Base-by-base conservation (phyloP, 805 yeast species). In the Barnettozyma californica region DNA sequence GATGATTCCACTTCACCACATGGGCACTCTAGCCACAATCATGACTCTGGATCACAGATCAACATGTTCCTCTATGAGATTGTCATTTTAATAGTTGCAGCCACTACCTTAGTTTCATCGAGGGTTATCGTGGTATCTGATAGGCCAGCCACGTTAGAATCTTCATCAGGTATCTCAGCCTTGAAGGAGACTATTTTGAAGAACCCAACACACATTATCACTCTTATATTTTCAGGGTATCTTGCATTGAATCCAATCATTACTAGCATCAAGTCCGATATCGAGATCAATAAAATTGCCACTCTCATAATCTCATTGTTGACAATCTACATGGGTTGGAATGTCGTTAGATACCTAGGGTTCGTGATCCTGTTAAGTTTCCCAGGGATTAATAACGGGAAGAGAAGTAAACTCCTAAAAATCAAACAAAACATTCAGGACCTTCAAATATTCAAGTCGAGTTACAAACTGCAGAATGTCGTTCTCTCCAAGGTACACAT, bases 401-500 rank as follows among this genome's bases (percentile, higher is more conserved):
- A 67, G 57, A 60, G 60, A 45, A 50, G 69, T 44, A 44, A 76
- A 10, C 70, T 68, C 49, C 49, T 67, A 0, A 58, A 67, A 5
- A 71, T 86, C 5, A 64, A 63, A n/a, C 74, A 71, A 40, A 61
- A 64, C 10, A 73, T 86, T n/a, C 62, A 67, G 23, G 59, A 61
- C 1, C 63, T 81, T n/a, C 81, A 78, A 13, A 68, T 67, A 35
- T 86, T 77, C 64, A 80, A 76, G 56, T 63, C 73, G 3, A 64
- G 68, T 5, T 83, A 81, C 57, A 59, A 61, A 7, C 60, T 85
- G 14, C 70, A 70, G 62, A 57, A 69, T 40, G 47, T 85, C 9
- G 68, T 77, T 44, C 67, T 86, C 7, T 74, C 85, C 3, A 80
- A 83, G 54, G 82, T 84, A 35, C 85, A 82, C 60, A 78, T 80